phyloP scores from a whole-genome alignment of 225 moss, liverwort and hornwort species.

The Pseudisothecium myosuroides region DNA sequence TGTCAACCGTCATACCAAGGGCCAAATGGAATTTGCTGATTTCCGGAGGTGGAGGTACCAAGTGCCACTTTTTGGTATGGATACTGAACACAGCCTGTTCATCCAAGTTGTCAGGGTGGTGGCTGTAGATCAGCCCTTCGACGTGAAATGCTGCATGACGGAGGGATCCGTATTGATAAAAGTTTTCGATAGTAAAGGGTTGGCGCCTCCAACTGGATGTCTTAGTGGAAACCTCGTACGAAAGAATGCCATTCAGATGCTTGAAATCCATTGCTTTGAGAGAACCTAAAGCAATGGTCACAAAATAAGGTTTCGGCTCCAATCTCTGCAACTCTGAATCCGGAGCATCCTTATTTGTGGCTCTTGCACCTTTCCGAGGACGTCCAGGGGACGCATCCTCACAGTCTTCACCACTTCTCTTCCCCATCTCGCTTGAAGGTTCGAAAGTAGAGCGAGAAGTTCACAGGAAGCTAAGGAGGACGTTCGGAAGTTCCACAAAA shows the following conservation, averaged over 20 bases:
- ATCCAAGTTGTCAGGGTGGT: neutral
- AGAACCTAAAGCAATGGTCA: neutral
- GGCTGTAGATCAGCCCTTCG: neutral
- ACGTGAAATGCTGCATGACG: neutral
- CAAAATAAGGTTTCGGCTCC: neutral
- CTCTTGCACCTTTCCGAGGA: neutral
- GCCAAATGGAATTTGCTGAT: neutral
- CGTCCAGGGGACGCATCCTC: neutral
- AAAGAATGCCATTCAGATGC: neutral
- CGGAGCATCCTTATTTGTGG: neutral
- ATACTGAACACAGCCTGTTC: neutral
- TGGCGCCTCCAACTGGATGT: neutral
- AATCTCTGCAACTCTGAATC: neutral
- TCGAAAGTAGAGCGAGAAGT: neutral
- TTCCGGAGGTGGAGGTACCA: neutral
- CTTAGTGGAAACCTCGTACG: neutral
- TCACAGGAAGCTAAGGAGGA: neutral
- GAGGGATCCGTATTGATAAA: fast-evolving
- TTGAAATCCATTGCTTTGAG: neutral
- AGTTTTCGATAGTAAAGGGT: neutral
- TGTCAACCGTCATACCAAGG: neutral
- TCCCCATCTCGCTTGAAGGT: neutral
- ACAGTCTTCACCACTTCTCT: neutral
- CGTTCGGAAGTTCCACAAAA: neutral
- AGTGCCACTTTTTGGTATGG: neutral